Percentiles rank a stretch among this genome's conserved stretches.
phyloP scores from a whole-genome alignment of 805 yeast species.

The Vanderwaltozyma tropicalis region DNA sequence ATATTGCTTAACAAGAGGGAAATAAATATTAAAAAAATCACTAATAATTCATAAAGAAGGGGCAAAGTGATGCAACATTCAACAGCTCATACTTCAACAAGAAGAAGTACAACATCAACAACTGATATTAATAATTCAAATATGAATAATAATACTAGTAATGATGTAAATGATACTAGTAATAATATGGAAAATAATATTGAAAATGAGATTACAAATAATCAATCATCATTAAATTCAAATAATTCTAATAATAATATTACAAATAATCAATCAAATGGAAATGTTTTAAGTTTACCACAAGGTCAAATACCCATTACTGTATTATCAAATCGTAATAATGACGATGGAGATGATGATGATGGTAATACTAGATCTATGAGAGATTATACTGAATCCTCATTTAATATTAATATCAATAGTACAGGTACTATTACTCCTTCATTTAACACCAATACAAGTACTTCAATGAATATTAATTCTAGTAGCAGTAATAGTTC shows the following conservation, averaged over 20 bases:
- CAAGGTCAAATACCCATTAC: background rate
- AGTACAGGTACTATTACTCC: conserved; percentile 6
- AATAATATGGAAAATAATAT: background rate
- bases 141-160: too few relatives aligned
- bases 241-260: background rate
- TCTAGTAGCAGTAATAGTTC: background rate
- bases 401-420: background rate
- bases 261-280: too few relatives aligned
- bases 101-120: too few relatives aligned
- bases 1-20: too few relatives aligned
- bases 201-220: too few relatives aligned
- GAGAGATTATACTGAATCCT: conserved; percentile 8
- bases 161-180: background rate
- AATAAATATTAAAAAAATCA: too few relatives aligned
- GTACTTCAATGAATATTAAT: background rate
- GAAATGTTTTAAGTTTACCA: too few relatives aligned
- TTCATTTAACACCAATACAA: background rate
- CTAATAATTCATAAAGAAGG: too few relatives aligned
- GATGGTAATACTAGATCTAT: background rate
- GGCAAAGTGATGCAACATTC: too few relatives aligned
- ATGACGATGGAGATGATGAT: background rate
- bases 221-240: background rate
- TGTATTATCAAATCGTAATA: background rate
- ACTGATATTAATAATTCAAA: too few relatives aligned
- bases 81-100: too few relatives aligned